Conservation (phyloP, 306 rosid species). For the Vicia faba region DNA sequence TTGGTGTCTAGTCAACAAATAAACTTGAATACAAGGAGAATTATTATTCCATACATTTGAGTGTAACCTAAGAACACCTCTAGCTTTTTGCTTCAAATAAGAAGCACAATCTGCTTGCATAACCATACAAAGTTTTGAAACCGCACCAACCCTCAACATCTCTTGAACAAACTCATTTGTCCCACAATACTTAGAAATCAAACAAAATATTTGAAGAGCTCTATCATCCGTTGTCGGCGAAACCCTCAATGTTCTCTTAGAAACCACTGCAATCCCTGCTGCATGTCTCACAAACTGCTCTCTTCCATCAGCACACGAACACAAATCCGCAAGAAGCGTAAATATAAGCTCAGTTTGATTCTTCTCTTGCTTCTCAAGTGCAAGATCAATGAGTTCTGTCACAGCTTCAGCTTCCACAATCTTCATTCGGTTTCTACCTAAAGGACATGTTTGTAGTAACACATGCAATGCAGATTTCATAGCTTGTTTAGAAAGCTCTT, state of each 20-base stretch:
- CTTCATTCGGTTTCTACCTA: conserved; percentile 57
- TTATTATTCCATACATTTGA: conserved; percentile 62
- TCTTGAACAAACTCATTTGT: conserved; percentile 52
- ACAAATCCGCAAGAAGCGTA: conserved; percentile 52
- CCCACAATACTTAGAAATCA: conserved; percentile 54
- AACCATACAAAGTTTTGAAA: conserved; percentile 82
- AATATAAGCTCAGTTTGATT: conserved; percentile 56
- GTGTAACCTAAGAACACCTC: conserved; percentile 60
- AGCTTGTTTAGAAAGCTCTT: conserved; percentile 40
- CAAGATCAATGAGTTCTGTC: conserved; percentile 53
- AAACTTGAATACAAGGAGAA: conserved; percentile 68
- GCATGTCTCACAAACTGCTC: conserved; percentile 56
- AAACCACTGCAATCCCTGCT: conserved; percentile 62
- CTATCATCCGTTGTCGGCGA: conserved; percentile 57
- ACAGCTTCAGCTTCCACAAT: conserved; percentile 68
- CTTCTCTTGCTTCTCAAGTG: conserved; percentile 50
- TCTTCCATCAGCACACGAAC: conserved; percentile 73
- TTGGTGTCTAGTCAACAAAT: conserved; percentile 63
- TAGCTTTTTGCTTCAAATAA: conserved; percentile 62
- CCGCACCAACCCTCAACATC: conserved; percentile 77
- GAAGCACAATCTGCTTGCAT: conserved; percentile 65
- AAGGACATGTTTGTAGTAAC: conserved; percentile 47
- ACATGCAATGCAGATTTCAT: conserved; percentile 53
- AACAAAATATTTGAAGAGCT: conserved; percentile 49
- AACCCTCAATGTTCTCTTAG: conserved; percentile 70